These are phyloP conservation scores for Flagelloscypha sp. DNA, from an alignment of 768 basidiomycete genomes.

Conservation along the genomic window DNA sequence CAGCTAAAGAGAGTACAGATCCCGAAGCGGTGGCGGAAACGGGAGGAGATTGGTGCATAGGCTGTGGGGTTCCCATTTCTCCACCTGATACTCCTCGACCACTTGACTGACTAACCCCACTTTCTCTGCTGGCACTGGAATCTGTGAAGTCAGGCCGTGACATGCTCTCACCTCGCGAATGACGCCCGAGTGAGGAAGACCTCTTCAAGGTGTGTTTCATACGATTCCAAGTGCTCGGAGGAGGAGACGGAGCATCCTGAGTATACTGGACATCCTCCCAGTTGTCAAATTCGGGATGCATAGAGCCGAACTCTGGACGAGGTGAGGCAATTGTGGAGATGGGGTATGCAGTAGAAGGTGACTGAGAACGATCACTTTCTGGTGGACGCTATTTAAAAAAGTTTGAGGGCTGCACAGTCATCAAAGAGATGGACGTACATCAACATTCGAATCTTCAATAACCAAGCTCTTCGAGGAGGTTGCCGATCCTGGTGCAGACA, in stretches of 20 bases:
- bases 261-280: slow-evolving; percentile 41
- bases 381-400: no score
- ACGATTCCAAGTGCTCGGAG: slow-evolving; percentile 62
- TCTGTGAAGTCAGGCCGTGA: slow-evolving; percentile 60
- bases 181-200: slow-evolving; percentile 61
- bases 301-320: no score
- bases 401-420: slow-evolving; percentile 30
- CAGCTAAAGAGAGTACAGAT: slow-evolving; percentile 49
- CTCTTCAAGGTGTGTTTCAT: slow-evolving; percentile 61
- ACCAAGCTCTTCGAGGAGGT: slow-evolving; percentile 56
- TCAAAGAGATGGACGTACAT: no score
- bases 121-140: slow-evolving; percentile 68
- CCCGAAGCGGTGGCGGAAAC: slow-evolving; percentile 64
- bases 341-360: no score
- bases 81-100: no score
- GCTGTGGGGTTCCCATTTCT: no score
- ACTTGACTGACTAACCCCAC: slow-evolving; percentile 62
- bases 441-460: no score
- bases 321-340: no score
- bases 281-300: slow-evolving; percentile 40
- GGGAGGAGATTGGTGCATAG: slow-evolving; percentile 48
- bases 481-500: slow-evolving; percentile 47
- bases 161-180: slow-evolving; percentile 75
- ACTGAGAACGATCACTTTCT: slow-evolving; percentile 54
- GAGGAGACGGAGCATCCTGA: slow-evolving; percentile 47